These are phyloP conservation scores for Trypanosoma brucei DNA, from an alignment of 208 protist genomes.

Conservation along the genomic window DNA sequence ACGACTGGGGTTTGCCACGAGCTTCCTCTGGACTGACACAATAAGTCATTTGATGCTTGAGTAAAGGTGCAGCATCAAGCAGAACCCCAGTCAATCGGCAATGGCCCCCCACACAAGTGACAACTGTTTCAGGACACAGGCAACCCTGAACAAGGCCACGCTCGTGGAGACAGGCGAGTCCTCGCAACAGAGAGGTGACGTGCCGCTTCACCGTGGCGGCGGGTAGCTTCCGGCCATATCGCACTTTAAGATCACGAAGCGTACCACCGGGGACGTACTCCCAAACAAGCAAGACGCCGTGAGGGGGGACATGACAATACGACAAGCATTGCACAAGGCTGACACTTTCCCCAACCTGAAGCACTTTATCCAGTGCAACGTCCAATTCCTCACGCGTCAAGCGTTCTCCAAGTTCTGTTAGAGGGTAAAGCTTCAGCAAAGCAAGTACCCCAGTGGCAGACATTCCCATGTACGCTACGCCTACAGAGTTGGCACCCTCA, in stretches of 20 bases:
- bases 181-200: constrained; percentile 21
- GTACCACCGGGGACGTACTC: constrained; percentile 22
- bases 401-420: constrained; percentile 3
- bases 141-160: constrained; percentile 24
- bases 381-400: constrained; percentile 1
- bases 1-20: constrained; percentile 13
- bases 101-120: constrained; percentile 20
- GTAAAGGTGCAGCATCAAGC: constrained; percentile 10
- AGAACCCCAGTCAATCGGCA: constrained; percentile 25
- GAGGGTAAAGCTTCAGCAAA: constrained; percentile 10
- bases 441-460: constrained; percentile 16
- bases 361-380: constrained; percentile 4
- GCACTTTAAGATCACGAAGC: constrained; percentile 16
- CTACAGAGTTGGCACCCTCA: background rate
- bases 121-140: constrained; percentile 26
- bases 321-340: constrained; percentile 17
- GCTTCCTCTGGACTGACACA: constrained; percentile 34
- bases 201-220: constrained; percentile 12
- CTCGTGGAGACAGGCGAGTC: constrained; percentile 21
- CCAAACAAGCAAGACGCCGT: constrained; percentile 17
- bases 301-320: constrained; percentile 14
- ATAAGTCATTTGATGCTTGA: constrained; percentile 18
- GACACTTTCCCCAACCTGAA: constrained; percentile 11
- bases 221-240: constrained; percentile 19
- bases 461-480: constrained; percentile 15